phyloP scores from a whole-genome alignment of 1,139 yeast genomes.

The Geotrichum fermentans region DNA sequence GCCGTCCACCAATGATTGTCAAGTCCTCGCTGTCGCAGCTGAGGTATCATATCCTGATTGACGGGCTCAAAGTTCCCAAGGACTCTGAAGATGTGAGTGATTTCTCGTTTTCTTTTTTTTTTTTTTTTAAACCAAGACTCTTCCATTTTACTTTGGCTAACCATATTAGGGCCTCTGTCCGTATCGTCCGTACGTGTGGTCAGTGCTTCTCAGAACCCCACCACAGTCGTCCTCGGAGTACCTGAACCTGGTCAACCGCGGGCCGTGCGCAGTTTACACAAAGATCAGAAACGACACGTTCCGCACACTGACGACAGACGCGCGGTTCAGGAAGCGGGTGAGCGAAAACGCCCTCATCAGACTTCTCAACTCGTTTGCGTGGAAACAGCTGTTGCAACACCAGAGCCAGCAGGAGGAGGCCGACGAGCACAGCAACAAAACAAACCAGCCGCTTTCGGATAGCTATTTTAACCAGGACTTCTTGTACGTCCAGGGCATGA shows the following conservation, averaged over 20 bases:
- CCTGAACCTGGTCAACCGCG: constrained; percentile 49
- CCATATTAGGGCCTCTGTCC: constrained; percentile 46
- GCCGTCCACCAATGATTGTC: constrained; percentile 56
- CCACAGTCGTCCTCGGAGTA: constrained; percentile 55
- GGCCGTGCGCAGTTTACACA: constrained; percentile 54
- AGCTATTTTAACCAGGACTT: constrained; percentile 16
- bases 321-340: constrained; percentile 59
- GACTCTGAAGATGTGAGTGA: constrained; percentile 21
- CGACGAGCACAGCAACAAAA: constrained; percentile 11
- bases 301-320: constrained; percentile 76
- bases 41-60: constrained; percentile 71
- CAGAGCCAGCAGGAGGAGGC: constrained; percentile 9
- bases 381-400: constrained; percentile 35
- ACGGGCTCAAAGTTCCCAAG: constrained; percentile 50
- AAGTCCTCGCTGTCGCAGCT: constrained; percentile 73
- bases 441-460: background rate
- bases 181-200: constrained; percentile 76
- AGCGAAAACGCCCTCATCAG: constrained; percentile 64
- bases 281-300: constrained; percentile 86
- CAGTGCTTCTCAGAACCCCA: constrained; percentile 63
- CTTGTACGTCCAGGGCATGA: constrained; percentile 83
- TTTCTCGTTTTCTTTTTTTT: constrained; percentile 8
- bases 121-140: background rate
- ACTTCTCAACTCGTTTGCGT: constrained; percentile 68
- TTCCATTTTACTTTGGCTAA: constrained; percentile 9